Base-by-base conservation (phyloP, 371 early-diverging fungal species). In the Mucor irregularis region DNA sequence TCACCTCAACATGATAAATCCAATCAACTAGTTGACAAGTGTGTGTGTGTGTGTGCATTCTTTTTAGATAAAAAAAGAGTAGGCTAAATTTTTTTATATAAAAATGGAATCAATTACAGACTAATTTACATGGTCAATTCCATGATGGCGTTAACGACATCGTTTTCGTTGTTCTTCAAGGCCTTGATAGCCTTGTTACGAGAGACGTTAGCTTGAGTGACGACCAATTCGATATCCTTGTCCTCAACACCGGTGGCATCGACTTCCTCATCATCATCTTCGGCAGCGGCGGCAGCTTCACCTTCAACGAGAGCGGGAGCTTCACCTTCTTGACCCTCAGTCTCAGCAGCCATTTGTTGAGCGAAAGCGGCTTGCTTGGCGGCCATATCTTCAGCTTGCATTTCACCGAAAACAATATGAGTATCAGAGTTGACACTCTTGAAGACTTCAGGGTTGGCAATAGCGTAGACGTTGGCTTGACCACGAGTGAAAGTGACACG, bases 101-200 rank as follows among this genome's bases (percentile, higher is more conserved):
- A 16, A 4, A 30, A 17, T 16, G 28, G n/a, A n/a, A n/a, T n/a
- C n/a, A n/a, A 34, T 34, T 34, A 34, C 4, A 34, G 9, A 30
- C 16, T 13, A 45, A 53, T 62, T 60, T 68, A 65, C 65, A 65
- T 44, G 53, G 74, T 76, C 17, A 76, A 59, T 69, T 73, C 89
- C 94, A 98, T 97, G 82, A 97, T 97, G 68, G 97, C 94, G 73
- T 94, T 94, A 68, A 98, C 94, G 62, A 98, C 88, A 75, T 98
- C 98, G 74, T 85, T 89, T 71, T 86, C 77, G 85, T 92, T 90
- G 67, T 82, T 77, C 82, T 87, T 89, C 58, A 93, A 78, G 37
- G 96, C 96, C 84, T 89, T 90, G 75, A 97, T 81, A 35, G 97
- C 98, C 86, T 93, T 90, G 76, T 84, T 67, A 53, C 96, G 89